Conservation (phyloP, 2,329 filamentous ascomycete species). For the Aspergillus udagawae region DNA sequence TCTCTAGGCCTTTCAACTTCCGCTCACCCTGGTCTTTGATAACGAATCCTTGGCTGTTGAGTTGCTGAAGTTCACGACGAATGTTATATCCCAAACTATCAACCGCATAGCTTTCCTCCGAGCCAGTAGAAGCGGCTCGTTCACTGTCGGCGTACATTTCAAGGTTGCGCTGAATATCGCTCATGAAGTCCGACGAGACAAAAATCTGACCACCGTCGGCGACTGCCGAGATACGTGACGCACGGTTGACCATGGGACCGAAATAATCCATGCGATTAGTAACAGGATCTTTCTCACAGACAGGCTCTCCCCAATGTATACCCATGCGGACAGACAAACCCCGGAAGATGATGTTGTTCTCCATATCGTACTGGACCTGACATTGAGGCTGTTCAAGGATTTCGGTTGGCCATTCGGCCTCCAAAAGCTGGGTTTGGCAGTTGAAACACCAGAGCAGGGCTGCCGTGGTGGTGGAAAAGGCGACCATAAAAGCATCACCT, state of each 20-base stretch:
- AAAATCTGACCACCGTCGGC: conserved; percentile 97
- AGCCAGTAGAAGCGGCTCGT: conserved; percentile 62
- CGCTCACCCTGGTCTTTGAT: conserved; percentile 94
- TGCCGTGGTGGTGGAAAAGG: conserved; percentile 92
- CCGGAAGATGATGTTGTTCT: conserved; percentile 85
- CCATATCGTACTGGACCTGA: conserved; percentile 75
- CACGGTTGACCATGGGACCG: conserved; percentile 97
- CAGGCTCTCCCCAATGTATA: conserved; percentile 89
- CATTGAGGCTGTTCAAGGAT: conserved; percentile 83
- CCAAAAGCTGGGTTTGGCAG: conserved; percentile 80
- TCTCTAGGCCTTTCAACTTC: conserved; percentile 94
- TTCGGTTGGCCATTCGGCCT: conserved; percentile 89
- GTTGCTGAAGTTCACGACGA: conserved; percentile 77
- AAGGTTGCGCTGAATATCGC: conserved; percentile 85
- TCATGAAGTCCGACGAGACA: conserved; percentile 94
- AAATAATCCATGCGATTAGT: conserved; percentile 99
- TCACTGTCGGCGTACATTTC: conserved; percentile 87
- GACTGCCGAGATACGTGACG: conserved; percentile 86
- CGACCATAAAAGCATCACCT: conserved; percentile 99
- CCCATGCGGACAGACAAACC: conserved; percentile 96
- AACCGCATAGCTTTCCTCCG: conserved; percentile 71
- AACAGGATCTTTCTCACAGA: conserved; percentile 92
- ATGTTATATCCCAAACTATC: conserved; percentile 73
- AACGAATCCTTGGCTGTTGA: conserved; percentile 90
- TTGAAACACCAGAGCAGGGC: conserved; percentile 95